Conservation (phyloP, 2,329 filamentous ascomycete species). For the Fusarium chaquense region DNA sequence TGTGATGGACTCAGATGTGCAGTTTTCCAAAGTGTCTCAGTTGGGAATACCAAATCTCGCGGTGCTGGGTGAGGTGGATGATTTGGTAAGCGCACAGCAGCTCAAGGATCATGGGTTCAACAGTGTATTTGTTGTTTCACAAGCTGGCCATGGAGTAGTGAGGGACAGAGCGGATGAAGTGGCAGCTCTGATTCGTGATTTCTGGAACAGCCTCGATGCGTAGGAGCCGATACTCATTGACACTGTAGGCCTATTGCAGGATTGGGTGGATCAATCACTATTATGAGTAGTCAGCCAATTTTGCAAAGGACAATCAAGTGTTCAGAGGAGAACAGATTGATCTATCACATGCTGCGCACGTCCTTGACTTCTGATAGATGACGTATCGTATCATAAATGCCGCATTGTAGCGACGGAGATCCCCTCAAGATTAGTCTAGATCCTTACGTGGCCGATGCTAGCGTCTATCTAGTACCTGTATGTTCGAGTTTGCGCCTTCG, state of each 20-base stretch:
- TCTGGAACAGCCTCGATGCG: conserved; percentile 32
- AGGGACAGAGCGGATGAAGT: conserved; percentile 43
- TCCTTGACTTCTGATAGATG: neutral
- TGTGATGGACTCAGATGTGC: conserved; percentile 51
- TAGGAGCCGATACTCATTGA: accelerated
- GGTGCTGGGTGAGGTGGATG: conserved; percentile 46
- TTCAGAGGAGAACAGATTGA: too few relatives aligned
- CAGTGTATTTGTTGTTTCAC: conserved; percentile 41
- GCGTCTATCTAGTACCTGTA: neutral
- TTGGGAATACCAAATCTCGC: conserved; percentile 25
- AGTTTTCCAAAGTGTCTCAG: conserved; percentile 37
- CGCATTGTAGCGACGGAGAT: neutral
- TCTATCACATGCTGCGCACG: neutral
- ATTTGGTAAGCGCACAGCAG: conserved; percentile 33
- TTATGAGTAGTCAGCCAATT: too few relatives aligned
- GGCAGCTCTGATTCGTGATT: conserved; percentile 12
- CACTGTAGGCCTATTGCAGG: accelerated
- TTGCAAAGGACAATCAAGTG: too few relatives aligned
- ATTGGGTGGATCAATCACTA: too few relatives aligned
- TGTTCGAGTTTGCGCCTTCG: neutral
- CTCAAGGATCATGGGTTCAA: conserved; percentile 30
- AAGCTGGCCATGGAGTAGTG: conserved; percentile 44
- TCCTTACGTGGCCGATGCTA: neutral
- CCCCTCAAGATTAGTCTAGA: neutral
- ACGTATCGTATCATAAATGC: neutral